A percentile compares a stretch with the other conserved stretches of the same genome.
Evolutionary conservation across 805 yeast genomes (phyloP).

Genomic region (Kazachstania viticola): DNA sequence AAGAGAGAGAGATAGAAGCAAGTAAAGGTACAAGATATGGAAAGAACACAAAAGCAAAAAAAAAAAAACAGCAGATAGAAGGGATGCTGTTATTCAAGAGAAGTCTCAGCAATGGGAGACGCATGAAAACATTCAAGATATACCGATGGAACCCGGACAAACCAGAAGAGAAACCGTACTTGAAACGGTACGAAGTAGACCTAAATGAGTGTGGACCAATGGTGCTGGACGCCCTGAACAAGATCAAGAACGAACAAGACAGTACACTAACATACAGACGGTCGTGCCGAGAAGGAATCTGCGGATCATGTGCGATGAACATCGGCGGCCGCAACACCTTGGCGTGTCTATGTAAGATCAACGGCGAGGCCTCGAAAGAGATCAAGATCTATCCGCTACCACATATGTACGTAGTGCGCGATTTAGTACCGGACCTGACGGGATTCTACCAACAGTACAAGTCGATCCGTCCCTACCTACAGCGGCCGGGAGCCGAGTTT

Average conservation of each 20-base stretch:
- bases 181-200: slow-evolving; percentile 76
- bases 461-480: slow-evolving; percentile 93
- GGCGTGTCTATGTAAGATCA: slow-evolving; percentile 93
- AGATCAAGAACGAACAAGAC: slow-evolving; percentile 95
- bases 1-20: too few species aligned
- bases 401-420: slow-evolving; percentile 95
- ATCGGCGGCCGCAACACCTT: slow-evolving; percentile 95
- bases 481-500: slow-evolving; percentile 51
- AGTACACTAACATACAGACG: slow-evolving; percentile 92
- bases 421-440: slow-evolving; percentile 94
- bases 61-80: too few species aligned
- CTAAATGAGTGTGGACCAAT: slow-evolving; percentile 92
- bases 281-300: slow-evolving; percentile 98
- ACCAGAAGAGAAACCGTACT: slow-evolving; percentile 81
- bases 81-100: too few species aligned
- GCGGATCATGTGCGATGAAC: slow-evolving; percentile 99
- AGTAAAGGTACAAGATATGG: too few species aligned
- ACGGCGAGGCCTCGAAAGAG: slow-evolving; percentile 61
- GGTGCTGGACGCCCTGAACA: slow-evolving; percentile 89
- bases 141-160: slow-evolving; percentile 98
- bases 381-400: slow-evolving; percentile 92
- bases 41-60: too few species aligned
- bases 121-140: slow-evolving; percentile 75
- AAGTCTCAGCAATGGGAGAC: too few species aligned
- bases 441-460: slow-evolving; percentile 97